A percentile compares a stretch with the other conserved stretches of the same genome.
These are phyloP conservation scores for Camellia lanceoleosa DNA, from an alignment of 148 eudicot genomes.

Conservation along the genomic window DNA sequence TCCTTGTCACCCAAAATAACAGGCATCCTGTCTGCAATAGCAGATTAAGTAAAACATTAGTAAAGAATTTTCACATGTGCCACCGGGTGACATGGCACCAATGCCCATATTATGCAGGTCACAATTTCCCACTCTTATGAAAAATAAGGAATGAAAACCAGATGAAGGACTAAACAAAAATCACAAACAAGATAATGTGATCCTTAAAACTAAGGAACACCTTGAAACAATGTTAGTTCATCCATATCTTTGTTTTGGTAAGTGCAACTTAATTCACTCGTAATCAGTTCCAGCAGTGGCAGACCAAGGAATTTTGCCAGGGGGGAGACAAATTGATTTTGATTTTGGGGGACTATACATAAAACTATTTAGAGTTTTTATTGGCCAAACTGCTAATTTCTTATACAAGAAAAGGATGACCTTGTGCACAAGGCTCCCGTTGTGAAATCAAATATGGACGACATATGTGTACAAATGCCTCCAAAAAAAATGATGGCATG, in stretches of 20 bases:
- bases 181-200: too few species aligned
- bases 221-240: too few species aligned
- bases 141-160: not conserved
- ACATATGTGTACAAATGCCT: not conserved
- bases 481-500: not conserved
- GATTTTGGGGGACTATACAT: too few species aligned
- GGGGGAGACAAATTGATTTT: too few species aligned
- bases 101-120: not conserved
- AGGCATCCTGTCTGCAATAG: constrained; percentile 86
- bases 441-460: not conserved
- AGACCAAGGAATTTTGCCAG: too few species aligned
- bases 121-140: not conserved
- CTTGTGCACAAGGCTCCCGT: too few species aligned
- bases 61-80: not conserved
- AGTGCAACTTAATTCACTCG: not conserved
- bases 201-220: too few species aligned
- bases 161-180: too few species aligned
- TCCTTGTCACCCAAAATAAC: constrained; percentile 71
- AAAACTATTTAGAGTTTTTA: too few species aligned
- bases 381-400: too few species aligned
- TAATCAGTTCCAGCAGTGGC: not conserved
- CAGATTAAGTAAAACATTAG: constrained; percentile 8
- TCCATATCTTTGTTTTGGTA: not conserved
- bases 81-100: not conserved
- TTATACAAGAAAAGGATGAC: too few species aligned